Evolutionary conservation across 768 basidiomycete species (phyloP).

Genomic region (Termitomyces sp.): DNA sequence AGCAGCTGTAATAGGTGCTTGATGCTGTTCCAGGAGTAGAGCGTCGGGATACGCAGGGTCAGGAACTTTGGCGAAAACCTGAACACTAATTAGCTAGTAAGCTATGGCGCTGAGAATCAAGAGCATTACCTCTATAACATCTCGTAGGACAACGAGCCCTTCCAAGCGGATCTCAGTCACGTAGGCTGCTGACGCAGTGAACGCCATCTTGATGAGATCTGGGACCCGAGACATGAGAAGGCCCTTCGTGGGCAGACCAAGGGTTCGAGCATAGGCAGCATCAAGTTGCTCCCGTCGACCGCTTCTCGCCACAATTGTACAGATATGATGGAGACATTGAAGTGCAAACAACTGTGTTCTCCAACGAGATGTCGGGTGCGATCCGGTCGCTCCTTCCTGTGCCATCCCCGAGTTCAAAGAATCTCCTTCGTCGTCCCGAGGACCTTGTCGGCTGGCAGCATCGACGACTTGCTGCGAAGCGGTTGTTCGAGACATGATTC

Average conservation of each 20-base stretch:
- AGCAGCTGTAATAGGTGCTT: constrained; percentile 97
- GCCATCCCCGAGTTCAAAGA: constrained; percentile 68
- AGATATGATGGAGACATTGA: constrained; percentile 88
- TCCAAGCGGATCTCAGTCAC: constrained; percentile 93
- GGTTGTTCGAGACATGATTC: constrained; percentile 94
- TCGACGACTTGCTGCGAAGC: constrained; percentile 75
- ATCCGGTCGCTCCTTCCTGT: constrained; percentile 33
- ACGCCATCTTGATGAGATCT: constrained; percentile 96
- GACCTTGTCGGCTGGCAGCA: constrained; percentile 48
- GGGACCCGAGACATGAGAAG: constrained; percentile 83
- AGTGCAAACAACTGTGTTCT: constrained; percentile 94
- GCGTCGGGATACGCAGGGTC: constrained; percentile 94
- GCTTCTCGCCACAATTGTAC: constrained; percentile 66
- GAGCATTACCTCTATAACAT: constrained; percentile 78
- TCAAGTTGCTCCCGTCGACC: constrained; percentile 84
- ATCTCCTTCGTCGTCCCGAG: constrained; percentile 90
- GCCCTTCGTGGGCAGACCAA: constrained; percentile 53
- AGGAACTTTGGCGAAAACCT: constrained; percentile 84
- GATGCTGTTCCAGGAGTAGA: constrained; percentile 91
- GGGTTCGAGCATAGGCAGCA: constrained; percentile 59
- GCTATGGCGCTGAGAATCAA: background rate
- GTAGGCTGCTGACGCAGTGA: constrained; percentile 94
- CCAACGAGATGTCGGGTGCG: constrained; percentile 78
- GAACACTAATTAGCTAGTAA: background rate
- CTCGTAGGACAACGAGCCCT: constrained; percentile 83